Evolutionary conservation across 2,329 filamentous ascomycete genomes (phyloP).

Genomic region (Reticulascus tulasneorum): DNA sequence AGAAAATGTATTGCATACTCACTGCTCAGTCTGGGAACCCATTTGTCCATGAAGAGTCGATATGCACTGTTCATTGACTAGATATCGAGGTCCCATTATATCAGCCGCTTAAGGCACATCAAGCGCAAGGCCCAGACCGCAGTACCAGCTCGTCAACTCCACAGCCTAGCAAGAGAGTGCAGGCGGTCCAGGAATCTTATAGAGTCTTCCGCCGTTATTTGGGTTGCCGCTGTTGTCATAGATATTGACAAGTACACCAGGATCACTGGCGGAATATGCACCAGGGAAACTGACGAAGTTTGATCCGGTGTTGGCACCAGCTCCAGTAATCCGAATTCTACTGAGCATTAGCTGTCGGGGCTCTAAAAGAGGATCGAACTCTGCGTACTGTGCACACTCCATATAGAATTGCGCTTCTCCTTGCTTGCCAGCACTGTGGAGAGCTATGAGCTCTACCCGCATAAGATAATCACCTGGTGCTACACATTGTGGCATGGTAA

Average conservation of each 20-base stretch:
- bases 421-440: slow-evolving; percentile 29
- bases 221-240: slow-evolving; percentile 23
- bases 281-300: slow-evolving; percentile 22
- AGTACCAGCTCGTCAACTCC: too few relatives aligned
- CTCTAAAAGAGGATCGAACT: background rate
- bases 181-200: slow-evolving; percentile 30
- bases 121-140: too few relatives aligned
- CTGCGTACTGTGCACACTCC: slow-evolving; percentile 19
- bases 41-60: too few relatives aligned
- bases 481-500: slow-evolving; percentile 33
- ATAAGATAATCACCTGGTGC: slow-evolving; percentile 38
- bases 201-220: slow-evolving; percentile 22
- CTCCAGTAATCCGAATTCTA: slow-evolving; percentile 20
- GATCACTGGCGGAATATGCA: slow-evolving; percentile 19
- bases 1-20: too few relatives aligned
- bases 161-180: slow-evolving; percentile 9
- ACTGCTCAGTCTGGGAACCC: too few relatives aligned
- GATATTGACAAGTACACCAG: slow-evolving; percentile 25
- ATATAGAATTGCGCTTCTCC: slow-evolving; percentile 22
- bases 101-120: too few relatives aligned
- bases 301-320: slow-evolving; percentile 11
- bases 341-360: background rate
- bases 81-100: too few relatives aligned
- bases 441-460: slow-evolving; percentile 36
- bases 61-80: too few relatives aligned